These are phyloP conservation scores for Ganoderma resinaceum DNA, from an alignment of 1,284 basidiomycete species.

Conservation along the genomic window DNA sequence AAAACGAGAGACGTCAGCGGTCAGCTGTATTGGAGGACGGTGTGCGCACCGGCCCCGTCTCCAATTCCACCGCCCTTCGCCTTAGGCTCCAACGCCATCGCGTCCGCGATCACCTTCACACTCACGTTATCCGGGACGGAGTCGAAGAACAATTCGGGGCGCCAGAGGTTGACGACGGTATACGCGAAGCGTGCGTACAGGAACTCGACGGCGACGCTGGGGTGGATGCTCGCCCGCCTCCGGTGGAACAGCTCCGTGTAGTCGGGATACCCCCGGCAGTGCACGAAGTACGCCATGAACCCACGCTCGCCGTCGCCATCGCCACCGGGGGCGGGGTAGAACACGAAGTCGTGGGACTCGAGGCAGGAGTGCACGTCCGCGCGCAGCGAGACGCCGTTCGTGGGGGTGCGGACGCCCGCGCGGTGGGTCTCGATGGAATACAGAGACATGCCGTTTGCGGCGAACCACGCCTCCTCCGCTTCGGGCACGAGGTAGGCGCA, in stretches of 20 bases:
- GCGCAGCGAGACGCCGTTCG: background rate
- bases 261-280: background rate
- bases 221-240: background rate
- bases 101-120: background rate
- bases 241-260: background rate
- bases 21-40: background rate
- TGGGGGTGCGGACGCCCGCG: background rate
- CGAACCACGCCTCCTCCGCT: background rate
- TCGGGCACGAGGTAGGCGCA: background rate
- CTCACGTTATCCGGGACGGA: background rate
- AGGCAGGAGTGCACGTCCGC: background rate
- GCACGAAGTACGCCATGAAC: background rate
- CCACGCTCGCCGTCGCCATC: too few species aligned
- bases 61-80: background rate
- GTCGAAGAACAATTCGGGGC: background rate
- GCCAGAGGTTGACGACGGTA: background rate
- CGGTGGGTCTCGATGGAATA: background rate
- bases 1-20: background rate
- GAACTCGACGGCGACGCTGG: background rate
- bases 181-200: background rate
- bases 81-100: background rate
- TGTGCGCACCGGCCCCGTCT: background rate
- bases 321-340: background rate
- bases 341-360: background rate
- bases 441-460: background rate